These are phyloP conservation scores for Claviceps sp. DNA, from an alignment of 2,329 filamentous ascomycete species.

Conservation along the genomic window DNA sequence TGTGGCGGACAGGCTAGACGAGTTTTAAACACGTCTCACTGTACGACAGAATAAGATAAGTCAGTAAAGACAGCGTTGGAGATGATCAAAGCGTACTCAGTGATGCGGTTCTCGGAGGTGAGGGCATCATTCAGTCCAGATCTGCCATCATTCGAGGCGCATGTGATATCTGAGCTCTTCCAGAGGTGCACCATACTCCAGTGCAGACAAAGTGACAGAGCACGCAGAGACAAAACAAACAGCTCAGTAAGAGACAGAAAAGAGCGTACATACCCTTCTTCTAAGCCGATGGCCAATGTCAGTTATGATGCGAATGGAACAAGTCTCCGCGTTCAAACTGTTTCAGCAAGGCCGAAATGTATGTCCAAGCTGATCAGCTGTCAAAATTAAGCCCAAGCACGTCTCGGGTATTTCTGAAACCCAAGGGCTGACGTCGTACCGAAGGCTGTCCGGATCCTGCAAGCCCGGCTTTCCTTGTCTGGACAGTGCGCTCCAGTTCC, in stretches of 20 bases:
- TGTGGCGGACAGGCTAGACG: neutral
- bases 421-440: neutral
- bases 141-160: neutral
- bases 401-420: neutral
- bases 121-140: neutral
- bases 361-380: neutral
- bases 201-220: neutral
- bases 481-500: neutral
- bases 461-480: neutral
- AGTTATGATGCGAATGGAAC: neutral
- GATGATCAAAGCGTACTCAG: neutral
- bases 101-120: neutral
- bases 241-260: neutral
- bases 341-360: neutral
- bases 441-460: neutral
- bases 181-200: neutral
- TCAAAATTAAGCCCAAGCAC: neutral
- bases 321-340: neutral
- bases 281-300: neutral
- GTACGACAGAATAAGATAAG: neutral
- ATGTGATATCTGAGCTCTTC: neutral
- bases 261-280: neutral
- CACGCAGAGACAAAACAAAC: neutral
- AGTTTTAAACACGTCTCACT: neutral
- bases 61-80: neutral